phyloP scores from a whole-genome alignment of 768 basidiomycete genomes.

The Infundibulicybe gibba region DNA sequence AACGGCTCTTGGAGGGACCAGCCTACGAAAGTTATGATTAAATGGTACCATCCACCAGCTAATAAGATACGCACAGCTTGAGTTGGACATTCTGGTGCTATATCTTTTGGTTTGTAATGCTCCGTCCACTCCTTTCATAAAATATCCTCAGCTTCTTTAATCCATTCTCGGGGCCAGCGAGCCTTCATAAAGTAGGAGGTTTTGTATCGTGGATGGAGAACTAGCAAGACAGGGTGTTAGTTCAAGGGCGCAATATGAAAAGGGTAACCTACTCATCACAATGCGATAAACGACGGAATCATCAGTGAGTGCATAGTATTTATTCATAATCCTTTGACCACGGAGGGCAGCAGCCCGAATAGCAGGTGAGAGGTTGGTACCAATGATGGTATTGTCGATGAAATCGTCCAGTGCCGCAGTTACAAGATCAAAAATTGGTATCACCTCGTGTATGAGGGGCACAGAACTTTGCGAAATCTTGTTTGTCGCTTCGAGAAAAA shows the following conservation, averaged over 20 bases:
- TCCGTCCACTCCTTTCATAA: neutral
- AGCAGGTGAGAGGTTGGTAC: too few relatives aligned
- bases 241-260: neutral
- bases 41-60: neutral
- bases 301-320: neutral
- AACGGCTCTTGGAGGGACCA: neutral
- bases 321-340: neutral
- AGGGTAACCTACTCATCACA: neutral
- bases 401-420: conserved; percentile 8
- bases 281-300: neutral
- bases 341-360: neutral
- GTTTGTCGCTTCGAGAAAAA: conserved; percentile 9
- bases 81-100: neutral
- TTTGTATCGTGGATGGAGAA: neutral
- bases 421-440: conserved; percentile 15
- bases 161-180: neutral
- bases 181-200: neutral
- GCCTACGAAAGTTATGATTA: neutral
- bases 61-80: neutral
- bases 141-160: neutral
- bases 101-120: neutral
- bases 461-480: conserved; percentile 6
- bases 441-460: conserved; percentile 17
- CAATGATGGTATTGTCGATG: conserved; percentile 6
- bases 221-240: neutral